Conservation (phyloP, 805 yeast genomes). For the Metschnikowia koreensis region DNA sequence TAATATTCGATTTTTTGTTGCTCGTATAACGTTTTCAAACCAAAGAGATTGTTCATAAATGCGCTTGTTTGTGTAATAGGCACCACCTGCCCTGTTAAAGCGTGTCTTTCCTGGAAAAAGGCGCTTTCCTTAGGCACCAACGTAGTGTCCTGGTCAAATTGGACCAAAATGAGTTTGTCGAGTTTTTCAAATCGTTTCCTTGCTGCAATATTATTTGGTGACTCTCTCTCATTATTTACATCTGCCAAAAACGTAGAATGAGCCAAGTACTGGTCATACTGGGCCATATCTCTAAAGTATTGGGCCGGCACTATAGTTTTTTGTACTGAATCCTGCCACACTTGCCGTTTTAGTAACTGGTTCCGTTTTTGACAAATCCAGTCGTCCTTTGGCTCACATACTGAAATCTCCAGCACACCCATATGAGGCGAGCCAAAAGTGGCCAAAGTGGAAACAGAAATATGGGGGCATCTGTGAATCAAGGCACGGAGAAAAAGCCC, state of each 20-base stretch:
- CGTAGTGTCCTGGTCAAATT: constrained; percentile 62
- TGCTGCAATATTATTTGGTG: constrained; percentile 38
- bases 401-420: constrained; percentile 69
- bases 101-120: constrained; percentile 57
- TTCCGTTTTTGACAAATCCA: constrained; percentile 62
- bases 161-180: constrained; percentile 55
- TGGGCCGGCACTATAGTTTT: constrained; percentile 65
- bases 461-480: constrained; percentile 52
- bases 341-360: constrained; percentile 52
- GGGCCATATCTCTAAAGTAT: constrained; percentile 62
- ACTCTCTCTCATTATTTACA: constrained; percentile 57
- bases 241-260: constrained; percentile 61
- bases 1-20: constrained; percentile 47
- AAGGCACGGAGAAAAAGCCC: constrained; percentile 74
- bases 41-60: constrained; percentile 57
- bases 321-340: constrained; percentile 60
- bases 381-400: constrained; percentile 47
- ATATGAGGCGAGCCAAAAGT: constrained; percentile 84
- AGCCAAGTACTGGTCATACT: constrained; percentile 53
- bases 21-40: constrained; percentile 49
- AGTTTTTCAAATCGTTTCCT: constrained; percentile 42
- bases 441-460: constrained; percentile 47
- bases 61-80: constrained; percentile 49
- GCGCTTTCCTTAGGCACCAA: constrained; percentile 73
- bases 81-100: constrained; percentile 37